Evolutionary conservation across 2,329 filamentous ascomycete genomes (phyloP).

Genomic region (Talaromyces sp.): DNA sequence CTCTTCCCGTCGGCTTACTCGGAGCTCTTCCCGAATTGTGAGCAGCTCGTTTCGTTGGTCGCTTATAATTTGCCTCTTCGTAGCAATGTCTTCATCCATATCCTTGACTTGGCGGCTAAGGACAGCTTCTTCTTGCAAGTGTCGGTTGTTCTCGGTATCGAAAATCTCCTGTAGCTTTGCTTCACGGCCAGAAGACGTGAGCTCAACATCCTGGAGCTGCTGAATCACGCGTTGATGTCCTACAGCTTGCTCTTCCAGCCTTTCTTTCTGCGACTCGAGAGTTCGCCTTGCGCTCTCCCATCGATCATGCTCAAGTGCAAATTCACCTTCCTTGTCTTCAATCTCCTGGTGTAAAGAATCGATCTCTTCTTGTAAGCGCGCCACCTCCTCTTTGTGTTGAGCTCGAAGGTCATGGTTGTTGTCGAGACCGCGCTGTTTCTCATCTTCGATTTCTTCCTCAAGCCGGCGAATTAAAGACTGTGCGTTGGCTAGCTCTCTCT

Average conservation of each 20-base stretch:
- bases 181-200: constrained; percentile 63
- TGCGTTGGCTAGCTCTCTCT: constrained; percentile 54
- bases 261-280: constrained; percentile 60
- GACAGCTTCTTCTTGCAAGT: constrained; percentile 64
- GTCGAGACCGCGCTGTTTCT: constrained; percentile 54
- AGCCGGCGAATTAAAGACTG: constrained; percentile 42
- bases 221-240: constrained; percentile 68
- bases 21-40: constrained; percentile 61
- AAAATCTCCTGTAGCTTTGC: constrained; percentile 62
- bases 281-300: constrained; percentile 64
- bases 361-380: constrained; percentile 52
- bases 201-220: constrained; percentile 62
- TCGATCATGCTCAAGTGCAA: constrained; percentile 65
- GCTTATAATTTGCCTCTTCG: constrained; percentile 61
- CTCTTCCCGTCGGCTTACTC: constrained; percentile 61
- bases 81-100: constrained; percentile 64
- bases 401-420: constrained; percentile 56
- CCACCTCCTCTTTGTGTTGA: constrained; percentile 52
- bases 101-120: constrained; percentile 70
- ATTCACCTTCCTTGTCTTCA: constrained; percentile 64
- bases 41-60: constrained; percentile 62
- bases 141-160: constrained; percentile 65
- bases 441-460: constrained; percentile 44
- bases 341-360: constrained; percentile 60
- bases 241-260: constrained; percentile 61